These are phyloP conservation scores for Trichoderma hamatum DNA, from an alignment of 2,329 filamentous ascomycete genomes.

Conservation along the genomic window DNA sequence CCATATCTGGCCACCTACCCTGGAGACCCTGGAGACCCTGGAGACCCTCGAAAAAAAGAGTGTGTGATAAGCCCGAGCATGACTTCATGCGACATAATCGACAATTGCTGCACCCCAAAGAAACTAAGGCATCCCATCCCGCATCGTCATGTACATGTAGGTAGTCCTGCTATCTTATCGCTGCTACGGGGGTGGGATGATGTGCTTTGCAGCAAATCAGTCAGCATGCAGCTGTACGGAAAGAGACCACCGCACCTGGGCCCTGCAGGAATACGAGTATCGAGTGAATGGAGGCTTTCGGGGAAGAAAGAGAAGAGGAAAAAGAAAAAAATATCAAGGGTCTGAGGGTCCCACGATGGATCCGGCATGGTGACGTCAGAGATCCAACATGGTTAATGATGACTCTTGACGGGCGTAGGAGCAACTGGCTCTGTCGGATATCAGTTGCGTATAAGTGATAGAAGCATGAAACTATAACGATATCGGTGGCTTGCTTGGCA, in stretches of 20 bases:
- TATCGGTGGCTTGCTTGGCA: not conserved
- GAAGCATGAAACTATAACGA: slow-evolving; percentile 6
- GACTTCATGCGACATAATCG: not conserved
- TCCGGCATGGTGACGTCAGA: slow-evolving; percentile 14
- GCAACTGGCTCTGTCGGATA: not conserved
- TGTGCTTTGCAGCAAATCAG: not conserved
- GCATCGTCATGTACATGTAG: not conserved
- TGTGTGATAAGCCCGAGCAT: not conserved
- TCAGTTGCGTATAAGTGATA: slow-evolving; percentile 8
- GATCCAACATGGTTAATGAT: not conserved
- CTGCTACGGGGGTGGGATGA: not conserved
- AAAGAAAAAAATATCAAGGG: not conserved
- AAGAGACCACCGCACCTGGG: not conserved
- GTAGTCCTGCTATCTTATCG: not conserved
- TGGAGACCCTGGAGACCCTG: not conserved
- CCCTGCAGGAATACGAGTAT: slow-evolving; percentile 5
- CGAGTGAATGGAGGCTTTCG: not conserved
- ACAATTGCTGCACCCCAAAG: not conserved
- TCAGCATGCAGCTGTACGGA: slow-evolving; percentile 12
- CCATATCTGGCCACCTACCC: not conserved
- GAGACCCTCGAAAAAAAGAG: not conserved
- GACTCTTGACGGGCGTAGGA: slow-evolving; percentile 4
- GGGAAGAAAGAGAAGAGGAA: not conserved
- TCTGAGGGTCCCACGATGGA: not conserved
- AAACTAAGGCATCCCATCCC: not conserved